Percentiles rank a stretch among this genome's conserved stretches.
These are phyloP conservation scores for Byssoonygena ceratinophila DNA, from an alignment of 2,329 filamentous ascomycete genomes.

Conservation along the genomic window DNA sequence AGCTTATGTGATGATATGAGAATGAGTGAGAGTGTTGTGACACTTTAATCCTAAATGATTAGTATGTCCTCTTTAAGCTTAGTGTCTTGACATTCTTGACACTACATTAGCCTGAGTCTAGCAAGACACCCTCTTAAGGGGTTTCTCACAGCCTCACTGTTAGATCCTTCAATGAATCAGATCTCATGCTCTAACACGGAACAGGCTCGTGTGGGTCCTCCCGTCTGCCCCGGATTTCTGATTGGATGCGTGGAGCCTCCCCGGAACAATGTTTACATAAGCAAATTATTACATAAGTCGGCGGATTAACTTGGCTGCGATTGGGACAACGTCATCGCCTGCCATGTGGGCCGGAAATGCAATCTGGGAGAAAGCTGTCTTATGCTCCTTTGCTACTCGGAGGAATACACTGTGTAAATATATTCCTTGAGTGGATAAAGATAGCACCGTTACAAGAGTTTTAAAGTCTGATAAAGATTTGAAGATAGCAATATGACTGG, in stretches of 20 bases:
- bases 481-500: background rate
- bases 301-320: background rate
- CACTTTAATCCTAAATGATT: too few species aligned
- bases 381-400: background rate
- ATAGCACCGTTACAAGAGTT: background rate
- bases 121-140: too few species aligned
- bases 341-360: background rate
- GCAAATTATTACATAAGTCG: background rate
- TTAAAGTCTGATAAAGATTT: background rate
- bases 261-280: background rate
- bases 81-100: too few species aligned
- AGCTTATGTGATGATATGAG: too few species aligned
- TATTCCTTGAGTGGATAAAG: too few species aligned
- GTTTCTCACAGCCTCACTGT: too few species aligned
- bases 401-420: too few species aligned
- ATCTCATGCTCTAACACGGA: background rate
- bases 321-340: conserved; percentile 10
- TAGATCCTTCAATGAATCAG: too few species aligned
- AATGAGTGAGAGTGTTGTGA: too few species aligned
- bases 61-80: too few species aligned
- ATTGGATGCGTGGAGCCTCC: background rate
- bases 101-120: too few species aligned
- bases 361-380: background rate
- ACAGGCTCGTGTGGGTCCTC: background rate
- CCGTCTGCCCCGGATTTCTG: background rate